These are phyloP conservation scores for Quercus engelmannii DNA, from an alignment of 306 rosid genomes.

Conservation along the genomic window DNA sequence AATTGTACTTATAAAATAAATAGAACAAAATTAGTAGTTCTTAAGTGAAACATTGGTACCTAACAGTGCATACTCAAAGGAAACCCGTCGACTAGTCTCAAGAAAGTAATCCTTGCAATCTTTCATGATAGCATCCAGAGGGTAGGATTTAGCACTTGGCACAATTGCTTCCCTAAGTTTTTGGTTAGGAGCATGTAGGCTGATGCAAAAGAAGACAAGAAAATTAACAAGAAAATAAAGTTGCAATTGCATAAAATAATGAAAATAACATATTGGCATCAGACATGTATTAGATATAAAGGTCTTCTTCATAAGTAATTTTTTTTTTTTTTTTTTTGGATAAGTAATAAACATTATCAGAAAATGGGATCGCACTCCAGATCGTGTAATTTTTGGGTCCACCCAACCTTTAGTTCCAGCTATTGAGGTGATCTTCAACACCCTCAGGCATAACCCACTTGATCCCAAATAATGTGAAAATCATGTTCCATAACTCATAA, in stretches of 20 bases:
- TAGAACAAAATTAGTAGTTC: not conserved
- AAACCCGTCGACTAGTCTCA: conserved; percentile 77
- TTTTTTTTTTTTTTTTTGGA: no score
- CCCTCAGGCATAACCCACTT: no score
- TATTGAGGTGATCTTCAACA: no score
- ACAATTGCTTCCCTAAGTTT: conserved; percentile 89
- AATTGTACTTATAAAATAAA: no score
- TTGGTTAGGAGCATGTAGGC: conserved; percentile 97
- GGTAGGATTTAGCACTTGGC: conserved; percentile 96
- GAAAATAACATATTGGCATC: not conserved
- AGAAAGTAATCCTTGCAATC: conserved; percentile 76
- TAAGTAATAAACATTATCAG: no score
- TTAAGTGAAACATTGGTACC: conserved; percentile 44
- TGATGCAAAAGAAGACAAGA: conserved; percentile 33
- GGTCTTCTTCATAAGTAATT: no score
- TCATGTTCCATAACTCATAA: no score
- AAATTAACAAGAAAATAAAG: not conserved
- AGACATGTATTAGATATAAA: not conserved
- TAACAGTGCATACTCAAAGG: conserved; percentile 95
- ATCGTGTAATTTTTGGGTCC: no score
- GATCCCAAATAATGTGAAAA: no score
- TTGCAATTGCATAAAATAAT: not conserved
- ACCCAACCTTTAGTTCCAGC: no score
- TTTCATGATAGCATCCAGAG: conserved; percentile 75
- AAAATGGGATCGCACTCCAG: no score